Base-by-base conservation (phyloP, 1,139 yeast species). In the Suhomyces kunorum region DNA sequence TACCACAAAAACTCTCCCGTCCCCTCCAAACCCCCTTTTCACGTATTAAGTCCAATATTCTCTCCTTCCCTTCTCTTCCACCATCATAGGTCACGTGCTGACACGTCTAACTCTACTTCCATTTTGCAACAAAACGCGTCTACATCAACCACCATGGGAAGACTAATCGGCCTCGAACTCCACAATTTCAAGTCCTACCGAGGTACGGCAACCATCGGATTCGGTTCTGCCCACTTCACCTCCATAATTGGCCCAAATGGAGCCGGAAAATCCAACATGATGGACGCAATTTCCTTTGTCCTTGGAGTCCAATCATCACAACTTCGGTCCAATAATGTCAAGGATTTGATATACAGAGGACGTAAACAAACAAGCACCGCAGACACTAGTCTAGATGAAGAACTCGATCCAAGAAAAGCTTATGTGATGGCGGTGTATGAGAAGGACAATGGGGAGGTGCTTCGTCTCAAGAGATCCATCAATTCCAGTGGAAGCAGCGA, bases 161-260 rank as follows among this genome's bases (percentile, higher is more conserved):
- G 89, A 53, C 66, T 87, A 25, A 66, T 81, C 20, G 92, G 92
- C 3, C 60, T 88, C 43, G 92, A 85, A 59, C 69, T 92, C 27
- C 71, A 76, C 62, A 88, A 94, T 63, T 92, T 92, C 78, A 92
- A 92, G 66, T 89, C 98, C 3, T 92, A 92, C 58, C 72, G 78
- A 43, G 98, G 96, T 0, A 75, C 77, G 0, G 75, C 88, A 16
- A 70, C 75, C 8, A 80, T 92, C 15, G 96, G 94, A 3, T 85
- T 90, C 61, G 98, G 96, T 1, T 71, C 80, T 6, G 79, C 95
- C 1, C 76, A 76, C 48, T 92, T 94, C 66, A 87, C 96, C 1
- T 85, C 95, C 34, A 87, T 92, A 46, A 87, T 94, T 43, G 99
- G 99, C 1, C 98, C 98, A 12, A 94, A 94, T 73, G 98, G 98